These are phyloP conservation scores for Magnaporthiopsis incrustans DNA, from an alignment of 2,329 filamentous ascomycete species.

Conservation along the genomic window DNA sequence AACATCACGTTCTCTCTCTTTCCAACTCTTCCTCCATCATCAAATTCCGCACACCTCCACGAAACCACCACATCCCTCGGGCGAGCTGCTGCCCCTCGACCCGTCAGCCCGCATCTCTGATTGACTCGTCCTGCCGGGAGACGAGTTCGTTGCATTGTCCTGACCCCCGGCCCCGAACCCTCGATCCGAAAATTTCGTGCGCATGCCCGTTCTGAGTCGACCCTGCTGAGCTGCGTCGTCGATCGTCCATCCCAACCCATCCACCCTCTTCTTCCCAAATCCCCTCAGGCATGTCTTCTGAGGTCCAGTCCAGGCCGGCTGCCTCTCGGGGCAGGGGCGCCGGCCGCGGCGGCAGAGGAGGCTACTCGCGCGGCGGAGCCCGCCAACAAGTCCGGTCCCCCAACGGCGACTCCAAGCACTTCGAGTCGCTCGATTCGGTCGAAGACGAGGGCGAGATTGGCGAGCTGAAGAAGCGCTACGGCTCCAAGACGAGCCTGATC, in stretches of 20 bases:
- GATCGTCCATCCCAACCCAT: slow-evolving; percentile 1
- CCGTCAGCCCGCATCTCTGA: too few species aligned
- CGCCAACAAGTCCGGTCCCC: slow-evolving; percentile 53
- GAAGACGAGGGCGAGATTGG: slow-evolving; percentile 84
- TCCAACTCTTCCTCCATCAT: slow-evolving; percentile 7
- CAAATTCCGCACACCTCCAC: slow-evolving; percentile 1
- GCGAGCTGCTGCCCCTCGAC: slow-evolving; percentile 2
- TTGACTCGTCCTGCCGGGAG: too few species aligned
- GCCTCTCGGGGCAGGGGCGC: slow-evolving; percentile 85
- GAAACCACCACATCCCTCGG: slow-evolving; percentile 5
- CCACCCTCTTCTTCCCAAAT: slow-evolving; percentile 5
- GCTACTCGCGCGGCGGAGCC: slow-evolving; percentile 64
- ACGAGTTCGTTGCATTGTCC: too few species aligned
- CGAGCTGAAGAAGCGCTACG: slow-evolving; percentile 85
- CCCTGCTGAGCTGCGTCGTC: slow-evolving; percentile 5
- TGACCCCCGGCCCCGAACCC: background rate
- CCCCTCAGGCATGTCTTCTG: slow-evolving; percentile 75
- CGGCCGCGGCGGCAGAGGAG: slow-evolving; percentile 75
- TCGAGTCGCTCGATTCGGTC: slow-evolving; percentile 51
- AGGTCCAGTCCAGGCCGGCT: slow-evolving; percentile 78
- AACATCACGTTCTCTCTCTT: slow-evolving; percentile 5
- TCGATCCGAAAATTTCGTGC: slow-evolving; percentile 5
- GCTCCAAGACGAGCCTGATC: slow-evolving; percentile 68
- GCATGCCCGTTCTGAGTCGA: slow-evolving; percentile 4
- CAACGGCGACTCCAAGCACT: slow-evolving; percentile 65